Percentiles rank a stretch among this genome's conserved stretches.
Conservation (phyloP, 169 alveolate species). For the Eimeria sp. region DNA sequence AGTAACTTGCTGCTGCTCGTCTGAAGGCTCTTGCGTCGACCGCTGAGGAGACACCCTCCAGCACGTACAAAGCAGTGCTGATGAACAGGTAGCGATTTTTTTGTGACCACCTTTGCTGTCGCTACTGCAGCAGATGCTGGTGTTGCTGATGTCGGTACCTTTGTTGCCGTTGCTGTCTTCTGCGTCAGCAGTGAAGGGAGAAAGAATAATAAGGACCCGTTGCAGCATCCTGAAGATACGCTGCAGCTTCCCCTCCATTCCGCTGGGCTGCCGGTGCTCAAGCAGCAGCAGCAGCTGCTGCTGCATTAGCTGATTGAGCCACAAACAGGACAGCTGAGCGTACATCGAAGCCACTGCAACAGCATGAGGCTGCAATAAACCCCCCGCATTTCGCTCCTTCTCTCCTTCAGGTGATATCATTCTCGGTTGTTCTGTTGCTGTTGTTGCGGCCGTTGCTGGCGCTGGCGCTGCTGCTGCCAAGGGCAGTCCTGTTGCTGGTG, state of each 20-base stretch:
- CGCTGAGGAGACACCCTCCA: not conserved
- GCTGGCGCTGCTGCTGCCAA: conserved; percentile 3
- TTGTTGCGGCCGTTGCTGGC: not conserved
- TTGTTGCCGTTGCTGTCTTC: not conserved
- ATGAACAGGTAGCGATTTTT: not conserved
- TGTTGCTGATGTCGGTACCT: not conserved
- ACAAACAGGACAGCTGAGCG: conserved; percentile 47
- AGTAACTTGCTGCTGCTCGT: conserved; percentile 32
- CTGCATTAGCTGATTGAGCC: conserved; percentile 12
- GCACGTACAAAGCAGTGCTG: conserved; percentile 39
- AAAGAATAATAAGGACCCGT: not conserved
- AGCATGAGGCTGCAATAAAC: not conserved
- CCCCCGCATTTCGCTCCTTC: not conserved
- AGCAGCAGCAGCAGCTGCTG: conserved; percentile 70
- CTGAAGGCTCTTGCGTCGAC: not conserved
- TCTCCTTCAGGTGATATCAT: not conserved
- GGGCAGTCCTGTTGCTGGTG: not conserved
- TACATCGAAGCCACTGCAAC: conserved; percentile 1
- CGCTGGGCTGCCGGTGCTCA: conserved; percentile 22
- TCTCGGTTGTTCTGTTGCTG: not conserved
- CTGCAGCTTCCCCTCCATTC: conserved; percentile 51
- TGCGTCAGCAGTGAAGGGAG: not conserved
- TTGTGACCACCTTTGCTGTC: not conserved
- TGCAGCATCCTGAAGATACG: conserved; percentile 26
- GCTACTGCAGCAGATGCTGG: not conserved